Evolutionary conservation across 305 asterid species (phyloP).

Genomic region (Fraxinus greggii): DNA sequence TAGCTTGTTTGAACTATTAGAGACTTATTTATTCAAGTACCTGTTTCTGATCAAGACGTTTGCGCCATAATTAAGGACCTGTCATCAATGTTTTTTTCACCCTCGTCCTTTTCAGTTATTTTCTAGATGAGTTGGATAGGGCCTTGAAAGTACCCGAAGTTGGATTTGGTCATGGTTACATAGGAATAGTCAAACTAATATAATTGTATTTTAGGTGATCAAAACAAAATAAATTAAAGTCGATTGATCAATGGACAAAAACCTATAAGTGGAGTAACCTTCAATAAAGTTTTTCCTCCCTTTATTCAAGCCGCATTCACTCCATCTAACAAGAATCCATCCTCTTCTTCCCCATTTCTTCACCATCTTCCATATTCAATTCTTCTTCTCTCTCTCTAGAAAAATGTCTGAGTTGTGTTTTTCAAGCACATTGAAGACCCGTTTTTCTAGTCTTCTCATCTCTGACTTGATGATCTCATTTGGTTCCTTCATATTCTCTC

Average conservation of each 20-base stretch:
- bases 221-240: neutral
- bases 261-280: neutral
- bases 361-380: conserved; percentile 25
- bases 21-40: neutral
- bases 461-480: conserved; percentile 37
- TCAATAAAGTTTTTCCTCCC: neutral
- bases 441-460: conserved; percentile 26
- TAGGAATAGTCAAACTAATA: neutral
- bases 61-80: no score
- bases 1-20: neutral
- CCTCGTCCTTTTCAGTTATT: no score
- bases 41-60: neutral
- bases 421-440: conserved; percentile 24
- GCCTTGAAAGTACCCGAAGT: neutral
- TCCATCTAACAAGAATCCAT: conserved; percentile 21
- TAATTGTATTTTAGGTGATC: neutral
- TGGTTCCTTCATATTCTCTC: conserved; percentile 34
- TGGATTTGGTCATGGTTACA: neutral
- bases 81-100: neutral
- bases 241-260: neutral
- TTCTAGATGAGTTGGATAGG: no score
- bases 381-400: neutral
- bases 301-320: conserved; percentile 69
- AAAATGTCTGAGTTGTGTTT: conserved; percentile 49
- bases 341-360: conserved; percentile 40